Conservation (phyloP, 2,329 filamentous ascomycete genomes). For the Zasmidium cellare region DNA sequence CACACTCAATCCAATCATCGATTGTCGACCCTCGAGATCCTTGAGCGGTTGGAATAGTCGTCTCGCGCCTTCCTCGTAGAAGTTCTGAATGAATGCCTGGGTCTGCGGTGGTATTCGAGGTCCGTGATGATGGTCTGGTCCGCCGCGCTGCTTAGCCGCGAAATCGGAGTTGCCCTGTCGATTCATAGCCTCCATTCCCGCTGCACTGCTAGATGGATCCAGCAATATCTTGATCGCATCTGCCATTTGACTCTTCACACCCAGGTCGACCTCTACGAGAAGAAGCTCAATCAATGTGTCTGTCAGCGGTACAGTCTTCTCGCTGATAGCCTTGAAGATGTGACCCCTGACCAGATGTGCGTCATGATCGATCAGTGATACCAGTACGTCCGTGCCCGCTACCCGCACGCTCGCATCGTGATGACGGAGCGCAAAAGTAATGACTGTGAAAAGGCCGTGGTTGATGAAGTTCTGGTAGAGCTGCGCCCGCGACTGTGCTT, state of each 20-base stretch:
- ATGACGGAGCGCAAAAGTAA: slow-evolving; percentile 87
- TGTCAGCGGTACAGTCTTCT: slow-evolving; percentile 81
- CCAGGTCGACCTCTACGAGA: slow-evolving; percentile 85
- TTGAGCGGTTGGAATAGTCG: slow-evolving; percentile 86
- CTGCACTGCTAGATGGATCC: slow-evolving; percentile 65
- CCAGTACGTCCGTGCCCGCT: slow-evolving; percentile 88
- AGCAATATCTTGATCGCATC: slow-evolving; percentile 93
- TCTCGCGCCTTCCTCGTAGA: slow-evolving; percentile 84
- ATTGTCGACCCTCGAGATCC: slow-evolving; percentile 66
- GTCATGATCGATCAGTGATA: slow-evolving; percentile 94
- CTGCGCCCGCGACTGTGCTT: slow-evolving; percentile 75
- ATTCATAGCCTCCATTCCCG: slow-evolving; percentile 60
- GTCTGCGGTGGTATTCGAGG: slow-evolving; percentile 60
- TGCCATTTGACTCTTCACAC: slow-evolving; percentile 91
- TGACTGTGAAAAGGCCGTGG: slow-evolving; percentile 83
- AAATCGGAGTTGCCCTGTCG: slow-evolving; percentile 66
- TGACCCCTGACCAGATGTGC: slow-evolving; percentile 90
- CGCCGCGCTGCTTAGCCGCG: slow-evolving; percentile 58
- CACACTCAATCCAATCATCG: slow-evolving; percentile 63
- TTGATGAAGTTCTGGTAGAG: slow-evolving; percentile 88
- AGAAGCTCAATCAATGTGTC: slow-evolving; percentile 92
- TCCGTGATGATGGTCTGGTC: slow-evolving; percentile 19
- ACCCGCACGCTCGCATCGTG: slow-evolving; percentile 81
- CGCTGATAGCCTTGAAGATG: slow-evolving; percentile 87
- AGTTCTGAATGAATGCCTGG: slow-evolving; percentile 79